phyloP scores from a whole-genome alignment of 2,329 filamentous ascomycete species.

The Piedraia hortae region DNA sequence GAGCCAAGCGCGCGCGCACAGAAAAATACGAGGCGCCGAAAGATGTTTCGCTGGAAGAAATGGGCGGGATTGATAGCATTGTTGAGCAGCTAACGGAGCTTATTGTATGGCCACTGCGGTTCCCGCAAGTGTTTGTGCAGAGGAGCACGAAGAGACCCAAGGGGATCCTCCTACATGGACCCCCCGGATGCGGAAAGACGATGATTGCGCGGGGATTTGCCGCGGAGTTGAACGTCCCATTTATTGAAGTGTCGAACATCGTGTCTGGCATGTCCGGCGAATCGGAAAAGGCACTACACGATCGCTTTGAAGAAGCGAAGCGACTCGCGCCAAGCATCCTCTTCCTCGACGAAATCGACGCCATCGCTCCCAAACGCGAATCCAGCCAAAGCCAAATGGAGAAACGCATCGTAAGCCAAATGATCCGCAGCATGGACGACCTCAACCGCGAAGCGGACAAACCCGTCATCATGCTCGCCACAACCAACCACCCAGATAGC shows the following conservation, averaged over 20 bases:
- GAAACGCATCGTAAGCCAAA: constrained; percentile 56
- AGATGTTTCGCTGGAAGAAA: constrained; percentile 38
- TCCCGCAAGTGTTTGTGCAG: constrained; percentile 35
- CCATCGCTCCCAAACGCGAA: constrained; percentile 66
- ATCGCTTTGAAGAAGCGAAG: constrained; percentile 70
- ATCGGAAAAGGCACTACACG: constrained; percentile 62
- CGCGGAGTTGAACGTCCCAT: constrained; percentile 45
- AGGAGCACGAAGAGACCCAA: constrained; percentile 42
- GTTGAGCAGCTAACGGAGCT: constrained; percentile 41
- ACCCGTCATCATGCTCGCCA: constrained; percentile 69
- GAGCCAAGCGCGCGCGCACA: constrained; percentile 36
- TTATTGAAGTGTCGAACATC: constrained; percentile 57
- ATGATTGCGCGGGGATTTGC: constrained; percentile 59
- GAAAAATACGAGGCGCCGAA: constrained; percentile 28
- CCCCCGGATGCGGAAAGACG: constrained; percentile 67
- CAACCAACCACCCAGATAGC: constrained; percentile 68
- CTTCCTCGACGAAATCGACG: constrained; percentile 80
- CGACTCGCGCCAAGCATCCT: constrained; percentile 64
- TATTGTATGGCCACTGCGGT: constrained; percentile 44
- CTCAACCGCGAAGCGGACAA: constrained; percentile 38
- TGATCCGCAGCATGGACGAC: constrained; percentile 63
- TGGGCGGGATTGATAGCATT: constrained; percentile 51
- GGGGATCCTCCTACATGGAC: constrained; percentile 54
- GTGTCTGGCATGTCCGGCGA: constrained; percentile 74
- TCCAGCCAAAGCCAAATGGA: constrained; percentile 71